Base-by-base conservation (phyloP, 768 basidiomycete species). In the Termitomyces sp. region DNA sequence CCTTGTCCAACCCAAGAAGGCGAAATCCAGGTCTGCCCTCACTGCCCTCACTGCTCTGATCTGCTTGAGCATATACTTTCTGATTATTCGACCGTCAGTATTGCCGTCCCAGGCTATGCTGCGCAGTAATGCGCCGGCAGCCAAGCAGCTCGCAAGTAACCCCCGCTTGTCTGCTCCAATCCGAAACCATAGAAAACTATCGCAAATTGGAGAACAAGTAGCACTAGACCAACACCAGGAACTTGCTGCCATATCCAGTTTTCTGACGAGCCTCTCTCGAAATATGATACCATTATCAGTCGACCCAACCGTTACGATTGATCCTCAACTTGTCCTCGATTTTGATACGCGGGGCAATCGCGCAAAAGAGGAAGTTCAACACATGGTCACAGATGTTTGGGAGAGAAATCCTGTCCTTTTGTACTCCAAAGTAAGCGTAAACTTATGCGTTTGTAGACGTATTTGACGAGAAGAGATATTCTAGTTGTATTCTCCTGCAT, bases 301-400 rank as follows among this genome's bases (percentile, higher is more conserved):
- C 46, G 82, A 92, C 64, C 87, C 91, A 0, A 63, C 76, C 11
- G 61, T 63, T 11, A 82, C 89, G 8, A 83, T 92, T 57, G 90
- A 93, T 68, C 89, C 92, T 3, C 82, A 90, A 64, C 81, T 92
- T 56, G 80, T 94, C 5, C 79, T 94, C 43, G 91, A 90, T 64
- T 94, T 93, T 67, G 90, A 93, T 67, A 87, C 88, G 0, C 81
- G 84, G n/a, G 75, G 81, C 44, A 72, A 80, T 2, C 77, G 79
- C 14, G 88, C 89, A 0, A 63, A 66, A 20, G 79, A 83, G 35
- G 89, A 92, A 68, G 73, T 92, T 33, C 67, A 71, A 35, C 72
- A 74, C 1, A 75, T 92, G 67, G 79, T 85, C 7, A 71, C 77
- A 1, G 84, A 89, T 32, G 82, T 88, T 1, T 92, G 91, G 91